Base-by-base conservation (phyloP, 805 yeast species). In the Wickerhamiella occidentalis region DNA sequence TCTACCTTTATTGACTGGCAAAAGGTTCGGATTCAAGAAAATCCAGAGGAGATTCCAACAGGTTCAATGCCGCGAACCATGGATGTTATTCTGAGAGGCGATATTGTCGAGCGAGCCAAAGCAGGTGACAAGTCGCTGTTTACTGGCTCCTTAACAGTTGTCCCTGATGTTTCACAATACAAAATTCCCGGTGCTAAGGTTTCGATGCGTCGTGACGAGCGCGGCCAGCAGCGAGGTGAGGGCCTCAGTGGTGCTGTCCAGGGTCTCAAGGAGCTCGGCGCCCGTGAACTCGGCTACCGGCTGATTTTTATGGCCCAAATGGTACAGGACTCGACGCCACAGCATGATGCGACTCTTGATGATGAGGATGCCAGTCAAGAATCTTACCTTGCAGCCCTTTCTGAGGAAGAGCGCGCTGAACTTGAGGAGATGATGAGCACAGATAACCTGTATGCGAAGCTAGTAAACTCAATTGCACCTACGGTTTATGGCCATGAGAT, bases 21-120 rank as follows among this genome's bases (percentile, higher is more conserved):
- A 65, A 83, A 83, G 56, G 90, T 87, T 22, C 77, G 96, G 58
- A 83, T 90, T 55, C 98, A 90, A 64, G 98, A 90, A 62, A 92
- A 90, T 61, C 80, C 96, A n/a, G 83, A 74, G 58, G 97, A 90
- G 66, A 90, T 90, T 51, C 98, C 98, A 23, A 86, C 96, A 0
- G 98, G 98, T 25, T 87, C 96, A 3, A 90, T 90, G 98, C 98
- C 98, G 22, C 78, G 98, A 64, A 90, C 96, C 1, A 66, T 90
- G 59, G 98, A 90, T 64, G 90, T 90, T 21, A 83, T 90, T 47
- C 68, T 90, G 51, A 74, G 98, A 58, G 97, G 97, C 47, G 96
- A 90, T 57, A 74, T 86, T 48, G 97, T 92, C 7, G 98, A 90
- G 62, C 74, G 87, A 56, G 96, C 96, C 2, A 92, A 90, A 65